Evolutionary conservation across 441 rosid species (phyloP).

Genomic region (Populus hybrid): DNA sequence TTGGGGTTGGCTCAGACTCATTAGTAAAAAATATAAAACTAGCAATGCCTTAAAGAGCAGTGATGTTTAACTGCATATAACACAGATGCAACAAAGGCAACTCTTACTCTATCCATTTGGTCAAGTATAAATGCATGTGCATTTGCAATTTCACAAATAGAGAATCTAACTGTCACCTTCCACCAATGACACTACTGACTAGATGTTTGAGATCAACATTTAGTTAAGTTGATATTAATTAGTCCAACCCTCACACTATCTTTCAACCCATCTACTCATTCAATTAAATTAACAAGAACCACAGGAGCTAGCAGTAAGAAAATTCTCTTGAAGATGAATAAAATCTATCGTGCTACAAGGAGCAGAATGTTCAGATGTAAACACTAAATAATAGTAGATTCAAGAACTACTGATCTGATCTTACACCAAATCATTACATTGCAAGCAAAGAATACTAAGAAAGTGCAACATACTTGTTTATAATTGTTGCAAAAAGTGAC

Average conservation of each 20-base stretch:
- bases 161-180: not conserved
- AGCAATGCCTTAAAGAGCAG: not conserved
- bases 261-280: too few species aligned
- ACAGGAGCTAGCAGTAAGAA: too few species aligned
- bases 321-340: too few species aligned
- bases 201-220: not conserved
- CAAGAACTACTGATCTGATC: not conserved
- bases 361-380: not conserved
- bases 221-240: not conserved
- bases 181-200: not conserved
- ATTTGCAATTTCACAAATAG: not conserved
- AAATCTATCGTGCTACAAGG: not conserved
- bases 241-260: not conserved
- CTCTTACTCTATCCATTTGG: not conserved
- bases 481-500: slow-evolving; percentile 98
- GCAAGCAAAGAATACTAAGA: not conserved
- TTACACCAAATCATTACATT: not conserved
- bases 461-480: slow-evolving; percentile 65
- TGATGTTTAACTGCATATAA: not conserved
- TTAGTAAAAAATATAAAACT: too few species aligned
- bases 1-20: too few species aligned
- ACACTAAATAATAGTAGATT: not conserved
- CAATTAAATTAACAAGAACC: too few species aligned
- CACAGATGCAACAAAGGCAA: not conserved
- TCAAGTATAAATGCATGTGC: not conserved